Evolutionary conservation across 2,329 filamentous ascomycete species (phyloP), one percentile per base, ranked within the genome.

Genomic region (Periconia sp.): DNA sequence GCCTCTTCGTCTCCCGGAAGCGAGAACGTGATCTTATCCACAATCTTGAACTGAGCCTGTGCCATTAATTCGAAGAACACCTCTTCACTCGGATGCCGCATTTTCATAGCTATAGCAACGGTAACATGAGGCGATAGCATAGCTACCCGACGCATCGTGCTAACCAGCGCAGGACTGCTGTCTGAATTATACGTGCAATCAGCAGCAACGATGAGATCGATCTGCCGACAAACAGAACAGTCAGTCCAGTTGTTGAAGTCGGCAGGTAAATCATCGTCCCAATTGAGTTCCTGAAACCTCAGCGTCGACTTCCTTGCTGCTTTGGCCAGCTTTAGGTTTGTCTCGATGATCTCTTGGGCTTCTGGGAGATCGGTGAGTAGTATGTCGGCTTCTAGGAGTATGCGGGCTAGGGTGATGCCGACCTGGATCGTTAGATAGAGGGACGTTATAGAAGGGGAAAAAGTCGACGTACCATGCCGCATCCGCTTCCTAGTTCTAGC

Each of bases 121-220:
- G 80, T 56, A 0, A 77, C 74, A 45, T 73, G 63, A 2, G 80
- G 78, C 5, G 77, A 81, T 21, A 61, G 62, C 13, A 65, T 59
- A 29, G 76, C 66, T 35, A 87, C 65, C 8, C 66, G 70, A 16
- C 61, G 55, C 8, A 89, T 68, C 1, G 83, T 84, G 19, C 70
- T 68, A 6, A 88, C 84, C 25, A 89, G 71, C 17, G 81, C 76
- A 3, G 83, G 81, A 37, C 85, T 66, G 57, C 82, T 86, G 56
- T 87, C 84, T 12, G 79, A 73, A 62, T 89, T 89, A 69, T 89
- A 89, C 2, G 85, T 89, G 67, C 86, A 89, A 63, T 89, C 86
- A 2, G 84, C 83, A 1, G 87, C 79, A 4, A 88, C 62, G 16
- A 88, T 75, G 23, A 89, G 58, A 61, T 87, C 80, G 56, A 82